Conservation (phyloP, 2,329 filamentous ascomycete genomes). For the Cercospora canescens region DNA sequence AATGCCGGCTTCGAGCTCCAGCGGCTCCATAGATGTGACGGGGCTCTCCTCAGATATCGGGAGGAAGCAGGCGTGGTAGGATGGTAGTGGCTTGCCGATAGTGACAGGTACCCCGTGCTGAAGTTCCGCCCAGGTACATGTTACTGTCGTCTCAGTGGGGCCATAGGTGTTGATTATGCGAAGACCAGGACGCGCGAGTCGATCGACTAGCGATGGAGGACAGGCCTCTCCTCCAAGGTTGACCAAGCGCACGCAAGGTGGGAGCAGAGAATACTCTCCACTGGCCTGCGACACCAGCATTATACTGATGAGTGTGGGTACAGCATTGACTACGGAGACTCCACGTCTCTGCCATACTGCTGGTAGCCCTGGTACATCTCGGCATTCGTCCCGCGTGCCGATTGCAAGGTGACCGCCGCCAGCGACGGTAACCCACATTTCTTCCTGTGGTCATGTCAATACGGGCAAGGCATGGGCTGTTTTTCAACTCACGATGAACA, state of each 20-base stretch:
- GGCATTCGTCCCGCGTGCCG: conserved; percentile 23
- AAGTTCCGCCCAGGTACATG: conserved; percentile 25
- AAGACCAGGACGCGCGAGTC: conserved; percentile 22
- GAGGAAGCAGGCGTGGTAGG: conserved; percentile 23
- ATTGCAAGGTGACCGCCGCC: conserved; percentile 26
- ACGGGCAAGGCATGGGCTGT: background rate
- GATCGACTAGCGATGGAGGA: conserved; percentile 22
- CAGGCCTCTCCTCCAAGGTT: conserved; percentile 29
- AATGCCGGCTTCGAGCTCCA: conserved; percentile 19
- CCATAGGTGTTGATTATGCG: conserved; percentile 29
- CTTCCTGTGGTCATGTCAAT: conserved; percentile 13
- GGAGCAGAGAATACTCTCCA: conserved; percentile 17
- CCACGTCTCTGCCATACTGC: conserved; percentile 21
- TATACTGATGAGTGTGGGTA: conserved; percentile 26
- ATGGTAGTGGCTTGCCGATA: conserved; percentile 26
- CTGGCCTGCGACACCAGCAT: conserved; percentile 21
- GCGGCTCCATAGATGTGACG: conserved; percentile 4
- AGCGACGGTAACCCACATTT: conserved; percentile 29
- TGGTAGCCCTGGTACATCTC: conserved; percentile 22
- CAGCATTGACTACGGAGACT: conserved; percentile 25
- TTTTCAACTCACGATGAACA: conserved; percentile 19
- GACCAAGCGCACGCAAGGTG: conserved; percentile 21
- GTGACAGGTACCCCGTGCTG: conserved; percentile 24
- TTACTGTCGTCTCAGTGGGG: conserved; percentile 27
- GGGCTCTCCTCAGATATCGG: conserved; percentile 20